Conservation (phyloP, 805 yeast species). For the Cyberlindnera veronae region DNA sequence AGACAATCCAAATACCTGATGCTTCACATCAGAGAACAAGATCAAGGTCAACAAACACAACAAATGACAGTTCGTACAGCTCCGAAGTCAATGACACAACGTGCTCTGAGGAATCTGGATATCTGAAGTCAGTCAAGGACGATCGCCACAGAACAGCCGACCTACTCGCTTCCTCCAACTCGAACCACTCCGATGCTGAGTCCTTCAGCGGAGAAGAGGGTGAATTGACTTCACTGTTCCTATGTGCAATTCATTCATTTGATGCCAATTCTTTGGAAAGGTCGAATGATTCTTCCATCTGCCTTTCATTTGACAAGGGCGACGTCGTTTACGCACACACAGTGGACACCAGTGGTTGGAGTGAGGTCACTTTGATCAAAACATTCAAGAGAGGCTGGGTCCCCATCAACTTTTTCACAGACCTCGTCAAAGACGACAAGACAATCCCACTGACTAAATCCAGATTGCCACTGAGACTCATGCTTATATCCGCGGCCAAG, state of each 20-base stretch:
- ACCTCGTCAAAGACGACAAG: constrained; percentile 33
- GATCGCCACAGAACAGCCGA: constrained; percentile 61
- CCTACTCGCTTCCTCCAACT: constrained; percentile 22
- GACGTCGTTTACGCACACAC: constrained; percentile 77
- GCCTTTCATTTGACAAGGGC: constrained; percentile 65
- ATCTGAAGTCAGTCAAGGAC: constrained; percentile 55
- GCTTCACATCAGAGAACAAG: constrained; percentile 2
- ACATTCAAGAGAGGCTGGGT: constrained; percentile 76
- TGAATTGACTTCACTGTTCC: constrained; percentile 51
- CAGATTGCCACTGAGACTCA: constrained; percentile 47
- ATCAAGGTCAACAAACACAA: constrained; percentile 6
- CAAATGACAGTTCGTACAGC: constrained; percentile 11
- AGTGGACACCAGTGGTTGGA: constrained; percentile 83
- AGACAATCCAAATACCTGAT: background rate
- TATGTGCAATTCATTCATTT: constrained; percentile 56
- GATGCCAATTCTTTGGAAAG: constrained; percentile 57
- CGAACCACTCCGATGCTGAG: background rate
- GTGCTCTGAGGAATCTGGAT: constrained; percentile 20
- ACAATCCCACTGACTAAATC: constrained; percentile 48
- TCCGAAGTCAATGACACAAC: constrained; percentile 20
- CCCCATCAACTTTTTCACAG: constrained; percentile 74
- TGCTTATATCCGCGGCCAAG: constrained; percentile 61
- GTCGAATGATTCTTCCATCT: constrained; percentile 64
- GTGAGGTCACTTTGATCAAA: constrained; percentile 71
- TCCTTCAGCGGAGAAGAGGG: constrained; percentile 28